Evolutionary conservation across 148 eudicot genomes (phyloP).

Genomic region (Chenopodium berlandieri): DNA sequence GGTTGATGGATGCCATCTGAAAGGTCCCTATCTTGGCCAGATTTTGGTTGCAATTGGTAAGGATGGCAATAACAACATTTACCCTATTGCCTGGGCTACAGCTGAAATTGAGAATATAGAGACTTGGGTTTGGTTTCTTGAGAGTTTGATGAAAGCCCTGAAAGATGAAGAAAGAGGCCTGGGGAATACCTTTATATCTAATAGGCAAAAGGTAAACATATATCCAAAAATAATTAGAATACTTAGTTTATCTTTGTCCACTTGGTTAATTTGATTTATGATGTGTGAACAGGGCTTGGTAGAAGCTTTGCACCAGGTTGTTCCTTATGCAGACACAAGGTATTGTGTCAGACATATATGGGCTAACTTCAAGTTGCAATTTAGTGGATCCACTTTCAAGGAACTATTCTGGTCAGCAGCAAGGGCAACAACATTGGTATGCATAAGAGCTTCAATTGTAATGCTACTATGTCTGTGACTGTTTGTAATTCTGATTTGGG

Average conservation of each 20-base stretch:
- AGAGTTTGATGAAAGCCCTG: neutral
- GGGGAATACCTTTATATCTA: neutral
- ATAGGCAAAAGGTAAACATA: neutral
- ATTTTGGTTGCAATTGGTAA: neutral
- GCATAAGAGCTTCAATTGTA: too few species aligned
- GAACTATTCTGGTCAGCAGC: neutral
- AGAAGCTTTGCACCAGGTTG: neutral
- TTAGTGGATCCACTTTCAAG: neutral
- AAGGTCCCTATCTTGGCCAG: neutral
- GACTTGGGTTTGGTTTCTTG: neutral
- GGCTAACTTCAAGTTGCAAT: neutral
- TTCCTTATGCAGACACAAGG: neutral
- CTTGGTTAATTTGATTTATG: too few species aligned
- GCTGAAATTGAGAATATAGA: neutral
- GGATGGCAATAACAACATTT: neutral
- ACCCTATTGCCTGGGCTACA: neutral
- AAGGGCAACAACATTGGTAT: neutral
- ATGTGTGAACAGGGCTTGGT: neutral
- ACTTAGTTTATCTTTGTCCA: too few species aligned
- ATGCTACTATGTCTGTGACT: neutral
- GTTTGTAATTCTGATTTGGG: neutral
- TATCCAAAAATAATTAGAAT: too few species aligned
- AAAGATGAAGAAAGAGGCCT: neutral
- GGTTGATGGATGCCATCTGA: neutral
- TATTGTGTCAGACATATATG: neutral